Percentiles rank a stretch among this genome's conserved stretches.
Conservation (phyloP, 257 asterid genomes). For the Solanum piurae region DNA sequence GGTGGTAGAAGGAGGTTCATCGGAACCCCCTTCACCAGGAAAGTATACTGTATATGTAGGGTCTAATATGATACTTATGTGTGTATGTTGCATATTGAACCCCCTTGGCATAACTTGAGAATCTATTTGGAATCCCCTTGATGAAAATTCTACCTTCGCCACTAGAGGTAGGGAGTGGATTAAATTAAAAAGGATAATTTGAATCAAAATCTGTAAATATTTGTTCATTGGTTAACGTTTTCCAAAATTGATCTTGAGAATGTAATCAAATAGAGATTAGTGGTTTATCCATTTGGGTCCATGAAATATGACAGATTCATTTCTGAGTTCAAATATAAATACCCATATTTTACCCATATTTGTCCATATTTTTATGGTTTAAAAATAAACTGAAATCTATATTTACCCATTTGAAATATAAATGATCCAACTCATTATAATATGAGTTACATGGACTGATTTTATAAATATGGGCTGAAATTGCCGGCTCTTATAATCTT, state of each 20-base stretch:
- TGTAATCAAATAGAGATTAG: too few relatives aligned
- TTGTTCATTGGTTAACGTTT: too few relatives aligned
- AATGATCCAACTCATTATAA: not conserved
- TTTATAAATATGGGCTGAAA: not conserved
- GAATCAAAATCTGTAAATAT: too few relatives aligned
- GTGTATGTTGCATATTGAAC: not conserved
- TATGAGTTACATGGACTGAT: not conserved
- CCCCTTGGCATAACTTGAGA: not conserved
- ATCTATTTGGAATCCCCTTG: not conserved
- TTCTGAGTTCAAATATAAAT: not conserved
- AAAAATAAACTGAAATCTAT: too few relatives aligned
- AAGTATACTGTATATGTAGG: not conserved
- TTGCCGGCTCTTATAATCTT: not conserved
- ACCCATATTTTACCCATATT: too few relatives aligned
- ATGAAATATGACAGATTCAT: not conserved
- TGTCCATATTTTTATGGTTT: not conserved
- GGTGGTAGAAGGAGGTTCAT: not conserved
- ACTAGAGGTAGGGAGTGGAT: not conserved
- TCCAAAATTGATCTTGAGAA: too few relatives aligned
- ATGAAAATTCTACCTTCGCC: not conserved
- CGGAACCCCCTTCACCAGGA: not conserved
- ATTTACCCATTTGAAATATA: not conserved
- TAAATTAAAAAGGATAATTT: too few relatives aligned
- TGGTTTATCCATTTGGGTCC: not conserved
- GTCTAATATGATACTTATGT: not conserved